A percentile compares a stretch with the other conserved stretches of the same genome.
These are phyloP conservation scores for Moniliella sp. DNA, from an alignment of 1,284 basidiomycete species.

Conservation along the genomic window DNA sequence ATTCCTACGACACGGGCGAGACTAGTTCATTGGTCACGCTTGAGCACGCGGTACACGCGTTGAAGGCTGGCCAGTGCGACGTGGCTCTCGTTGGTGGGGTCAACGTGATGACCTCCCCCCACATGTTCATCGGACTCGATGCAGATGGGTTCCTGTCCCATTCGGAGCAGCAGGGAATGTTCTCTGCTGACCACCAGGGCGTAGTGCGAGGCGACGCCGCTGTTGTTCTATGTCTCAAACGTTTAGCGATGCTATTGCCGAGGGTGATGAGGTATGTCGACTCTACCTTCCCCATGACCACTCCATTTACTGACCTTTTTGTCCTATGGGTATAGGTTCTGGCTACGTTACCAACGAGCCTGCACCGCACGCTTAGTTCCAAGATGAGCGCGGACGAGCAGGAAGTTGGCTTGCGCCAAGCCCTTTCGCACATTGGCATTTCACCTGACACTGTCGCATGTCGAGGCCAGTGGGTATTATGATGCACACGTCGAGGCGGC, in stretches of 20 bases:
- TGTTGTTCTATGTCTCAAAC: conserved; percentile 12
- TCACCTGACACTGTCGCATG: conserved; percentile 7
- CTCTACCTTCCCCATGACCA: too few relatives aligned
- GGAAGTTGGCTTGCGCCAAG: too few relatives aligned
- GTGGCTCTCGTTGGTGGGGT: conserved; percentile 10
- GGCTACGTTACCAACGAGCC: not conserved
- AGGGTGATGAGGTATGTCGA: conserved; percentile 8
- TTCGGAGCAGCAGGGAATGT: conserved; percentile 7
- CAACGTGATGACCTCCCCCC: conserved; percentile 9
- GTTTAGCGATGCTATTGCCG: conserved; percentile 9
- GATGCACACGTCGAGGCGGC: conserved; percentile 5
- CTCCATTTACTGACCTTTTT: too few relatives aligned
- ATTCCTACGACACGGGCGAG: conserved; percentile 10
- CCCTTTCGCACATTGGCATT: too few relatives aligned
- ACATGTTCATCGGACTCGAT: conserved; percentile 15
- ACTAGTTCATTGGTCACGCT: conserved; percentile 8
- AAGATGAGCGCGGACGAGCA: too few relatives aligned
- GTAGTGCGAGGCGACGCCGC: conserved; percentile 12
- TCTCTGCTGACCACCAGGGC: conserved; percentile 7
- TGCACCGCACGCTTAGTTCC: too few relatives aligned
- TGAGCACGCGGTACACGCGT: conserved; percentile 8
- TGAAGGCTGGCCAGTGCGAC: conserved; percentile 11
- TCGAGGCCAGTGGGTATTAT: conserved; percentile 10
- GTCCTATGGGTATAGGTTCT: too few relatives aligned
- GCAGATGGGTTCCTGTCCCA: conserved; percentile 8